Base-by-base conservation (phyloP, 768 basidiomycete genomes). In the Phlebiopsis flavidoalba region DNA sequence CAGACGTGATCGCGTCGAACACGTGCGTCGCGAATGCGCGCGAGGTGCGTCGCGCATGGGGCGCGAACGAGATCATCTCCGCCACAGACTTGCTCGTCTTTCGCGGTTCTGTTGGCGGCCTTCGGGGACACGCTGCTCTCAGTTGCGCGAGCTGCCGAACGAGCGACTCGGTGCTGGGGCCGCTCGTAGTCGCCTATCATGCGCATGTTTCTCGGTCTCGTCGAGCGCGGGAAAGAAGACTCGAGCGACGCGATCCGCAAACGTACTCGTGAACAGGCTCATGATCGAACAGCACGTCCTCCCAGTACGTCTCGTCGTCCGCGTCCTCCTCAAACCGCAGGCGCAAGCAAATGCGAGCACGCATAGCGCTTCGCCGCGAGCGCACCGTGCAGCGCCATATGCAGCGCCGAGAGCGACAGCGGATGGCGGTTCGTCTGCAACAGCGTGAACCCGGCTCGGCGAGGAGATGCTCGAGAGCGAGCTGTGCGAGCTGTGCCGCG, bases 251-350 rank as follows among this genome's bases (percentile, higher is more conserved):
- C 81, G 64, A n/a, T 92, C 90, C 2, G 78, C 77, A 36, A 93
- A 77, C 8, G 89, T 80, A 45, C 79, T 84, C 8, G 86, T 87
- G 61, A 93, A 71, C 12, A 93, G 70, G 12, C 77, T 78, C 79
- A 92, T 86, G 53, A 94, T 83, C 26, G 86, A 83, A 14, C 87
- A n/a, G 80, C 31, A 90, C 90, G 65, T 93, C 87, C 65, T 93
- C 91, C 91, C 91, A 94, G 65, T 94, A 94, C 5, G 79, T 76
- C 54, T 87, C 86, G 63, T 90, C 88, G 36, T 86, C 88, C 5
- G 61, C 57, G 52, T 83, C 84, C 35, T 72, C 72, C 17, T 74
- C 77, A 68, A 94, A 94, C 1, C 92, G 80, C 53, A 94, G 71
- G 4, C n/a, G 91, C 91, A 2, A 94, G 78, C 3, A 94, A 77